A percentile compares a stretch with the other conserved stretches of the same genome.
Evolutionary conservation across 2,329 filamentous ascomycete species (phyloP).

Genomic region (Fusarium burgessii): DNA sequence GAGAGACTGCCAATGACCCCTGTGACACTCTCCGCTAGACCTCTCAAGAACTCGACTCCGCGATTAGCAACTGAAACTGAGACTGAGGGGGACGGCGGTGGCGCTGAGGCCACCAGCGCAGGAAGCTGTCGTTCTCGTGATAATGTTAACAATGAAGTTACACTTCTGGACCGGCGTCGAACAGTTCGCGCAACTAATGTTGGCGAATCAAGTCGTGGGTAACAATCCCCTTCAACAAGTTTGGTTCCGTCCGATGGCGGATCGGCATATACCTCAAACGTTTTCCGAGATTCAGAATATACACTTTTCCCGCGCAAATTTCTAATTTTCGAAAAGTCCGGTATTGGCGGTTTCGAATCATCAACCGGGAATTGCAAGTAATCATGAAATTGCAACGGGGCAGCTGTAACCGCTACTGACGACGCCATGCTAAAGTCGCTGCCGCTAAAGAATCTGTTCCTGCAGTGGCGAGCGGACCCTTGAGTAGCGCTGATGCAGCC

Average conservation of each 20-base stretch:
- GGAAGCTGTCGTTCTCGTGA: conserved; percentile 19
- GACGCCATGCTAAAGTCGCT: conserved; percentile 26
- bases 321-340: conserved; percentile 50
- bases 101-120: conserved; percentile 10
- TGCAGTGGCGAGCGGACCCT: conserved; percentile 37
- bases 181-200: conserved; percentile 16
- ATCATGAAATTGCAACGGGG: conserved; percentile 32
- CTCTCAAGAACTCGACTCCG: conserved; percentile 36
- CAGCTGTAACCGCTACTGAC: conserved; percentile 19
- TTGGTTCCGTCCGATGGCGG: conserved; percentile 21
- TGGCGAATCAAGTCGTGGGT: conserved; percentile 43
- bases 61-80: conserved; percentile 37
- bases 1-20: conserved; percentile 40
- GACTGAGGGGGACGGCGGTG: conserved; percentile 26
- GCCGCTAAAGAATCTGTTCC: conserved; percentile 35
- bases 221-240: conserved; percentile 37
- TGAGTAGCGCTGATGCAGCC: conserved; percentile 37
- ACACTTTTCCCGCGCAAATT: conserved; percentile 53
- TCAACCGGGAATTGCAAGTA: conserved; percentile 24
- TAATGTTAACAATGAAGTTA: conserved; percentile 28
- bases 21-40: conserved; percentile 32
- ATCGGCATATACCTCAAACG: conserved; percentile 48
- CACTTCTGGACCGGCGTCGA: conserved; percentile 47
- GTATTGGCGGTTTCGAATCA: conserved; percentile 32
- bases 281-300: conserved; percentile 43